Evolutionary conservation across 176 grass and related monocot species (phyloP).

Genomic region (Elymus sibiricus): DNA sequence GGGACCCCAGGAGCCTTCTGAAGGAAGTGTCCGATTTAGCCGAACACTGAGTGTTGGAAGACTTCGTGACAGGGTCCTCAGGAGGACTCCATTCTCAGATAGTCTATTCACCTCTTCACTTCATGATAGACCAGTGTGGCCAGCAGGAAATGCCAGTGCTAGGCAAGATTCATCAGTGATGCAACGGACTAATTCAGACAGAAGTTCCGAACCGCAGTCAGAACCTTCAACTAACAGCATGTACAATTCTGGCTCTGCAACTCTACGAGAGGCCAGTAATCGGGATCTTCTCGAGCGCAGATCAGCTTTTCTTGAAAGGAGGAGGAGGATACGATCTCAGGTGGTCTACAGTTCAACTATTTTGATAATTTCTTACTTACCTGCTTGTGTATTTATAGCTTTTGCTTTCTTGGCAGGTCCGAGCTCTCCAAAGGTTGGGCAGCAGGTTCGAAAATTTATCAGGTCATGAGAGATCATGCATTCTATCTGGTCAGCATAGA

Average conservation of each 20-base stretch:
- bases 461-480: slow-evolving; percentile 88
- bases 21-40: slow-evolving; percentile 85
- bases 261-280: slow-evolving; percentile 48
- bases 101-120: slow-evolving; percentile 58
- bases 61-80: slow-evolving; percentile 88
- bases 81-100: slow-evolving; percentile 82
- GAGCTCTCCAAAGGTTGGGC: slow-evolving; percentile 95
- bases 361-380: not conserved
- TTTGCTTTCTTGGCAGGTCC: slow-evolving; percentile 61
- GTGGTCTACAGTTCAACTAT: slow-evolving; percentile 48
- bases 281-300: slow-evolving; percentile 71
- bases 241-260: slow-evolving; percentile 32
- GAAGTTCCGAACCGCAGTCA: slow-evolving; percentile 42
- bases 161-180: slow-evolving; percentile 52
- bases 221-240: slow-evolving; percentile 40
- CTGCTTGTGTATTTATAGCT: not conserved
- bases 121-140: slow-evolving; percentile 62
- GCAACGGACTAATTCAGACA: slow-evolving; percentile 63
- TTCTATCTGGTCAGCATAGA: slow-evolving; percentile 85
- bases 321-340: slow-evolving; percentile 95
- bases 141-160: slow-evolving; percentile 41
- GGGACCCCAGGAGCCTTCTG: slow-evolving; percentile 66
- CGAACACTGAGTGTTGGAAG: slow-evolving; percentile 79
- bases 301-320: slow-evolving; percentile 92
- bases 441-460: slow-evolving; percentile 91